Evolutionary conservation across 2,329 filamentous ascomycete genomes (phyloP), one percentile per base, ranked within the genome.

Genomic region (Epichloe bromicola): DNA sequence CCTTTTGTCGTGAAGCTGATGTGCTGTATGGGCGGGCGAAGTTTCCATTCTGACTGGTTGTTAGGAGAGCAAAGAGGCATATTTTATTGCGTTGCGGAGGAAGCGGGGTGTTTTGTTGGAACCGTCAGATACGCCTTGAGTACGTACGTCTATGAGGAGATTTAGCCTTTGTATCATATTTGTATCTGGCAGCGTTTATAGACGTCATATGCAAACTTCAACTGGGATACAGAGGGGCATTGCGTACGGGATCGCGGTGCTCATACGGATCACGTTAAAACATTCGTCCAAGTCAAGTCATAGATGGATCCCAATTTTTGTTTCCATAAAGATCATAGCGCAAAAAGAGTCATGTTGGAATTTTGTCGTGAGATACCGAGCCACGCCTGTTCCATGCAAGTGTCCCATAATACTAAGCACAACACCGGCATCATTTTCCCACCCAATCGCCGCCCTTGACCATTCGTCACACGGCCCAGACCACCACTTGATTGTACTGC

Each of bases 31-130:
- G 14, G 14, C 11, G 14, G 14, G 20, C 15, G 14, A 2, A 8
- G 23, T 8, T 12, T 12, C 8, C 15, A 11, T 30, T 11, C 46
- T 48, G 26, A 40, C 34, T 26, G 33, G 4, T 20, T 34, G 8
- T 34, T 38, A 70, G 67, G 67, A 70, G 52, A 70, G 67, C 54
- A 88, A 81, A 64, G 93, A 97, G 66, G 77, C 83, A 3, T 97
- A 85, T 61, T 94, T 96, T 62, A 83, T 97, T 45, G 89, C 83
- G 1, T 65, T 96, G 52, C 73, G 76, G 53, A 79, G 88, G 56
- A 91, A 84, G 63, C 61, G 59, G 14, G 60, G 69, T 40, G 68
- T 71, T 12, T 54, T 54, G 11, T 39, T 65, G 30, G 51, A 61
- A 12, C 3, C 48, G 34, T 46, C 50, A n/a, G 43, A 37, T 40